These are phyloP conservation scores for Homolaphlyctis polyrhiza DNA, from an alignment of 371 early-diverging fungal species.

Conservation along the genomic window DNA sequence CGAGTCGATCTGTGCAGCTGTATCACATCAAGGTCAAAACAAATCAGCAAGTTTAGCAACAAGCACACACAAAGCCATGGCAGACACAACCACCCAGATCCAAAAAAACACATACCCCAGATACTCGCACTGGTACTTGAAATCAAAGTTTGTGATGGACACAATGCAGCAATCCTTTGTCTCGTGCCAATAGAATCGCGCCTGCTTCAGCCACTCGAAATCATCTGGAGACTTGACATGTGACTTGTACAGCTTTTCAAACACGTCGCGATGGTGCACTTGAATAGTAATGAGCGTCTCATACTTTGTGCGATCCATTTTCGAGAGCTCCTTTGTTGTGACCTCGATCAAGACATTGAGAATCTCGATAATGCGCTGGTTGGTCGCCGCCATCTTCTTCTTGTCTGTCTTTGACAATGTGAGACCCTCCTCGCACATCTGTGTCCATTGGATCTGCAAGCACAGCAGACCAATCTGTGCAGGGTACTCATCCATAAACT, in stretches of 20 bases:
- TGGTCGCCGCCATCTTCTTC: conserved; percentile 52
- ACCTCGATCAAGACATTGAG: conserved; percentile 53
- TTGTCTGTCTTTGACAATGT: conserved; percentile 50
- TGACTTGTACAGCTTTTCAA: conserved; percentile 53
- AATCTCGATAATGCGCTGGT: conserved; percentile 49
- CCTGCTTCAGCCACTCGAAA: conserved; percentile 63
- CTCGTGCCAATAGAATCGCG: conserved; percentile 61
- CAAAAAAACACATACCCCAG: too few relatives aligned
- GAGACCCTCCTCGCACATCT: conserved; percentile 53
- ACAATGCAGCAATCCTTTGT: conserved; percentile 61
- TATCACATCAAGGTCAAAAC: too few relatives aligned
- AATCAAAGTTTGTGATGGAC: conserved; percentile 63
- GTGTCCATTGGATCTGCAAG: conserved; percentile 55
- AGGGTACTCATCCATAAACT: conserved; percentile 60
- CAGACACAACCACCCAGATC: too few relatives aligned
- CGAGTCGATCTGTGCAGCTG: conserved; percentile 61
- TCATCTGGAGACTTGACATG: conserved; percentile 54
- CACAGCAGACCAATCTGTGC: conserved; percentile 59
- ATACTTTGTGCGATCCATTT: conserved; percentile 59
- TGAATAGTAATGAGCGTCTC: conserved; percentile 64
- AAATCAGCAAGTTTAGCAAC: too few relatives aligned
- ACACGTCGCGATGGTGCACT: conserved; percentile 62
- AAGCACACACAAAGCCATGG: too few relatives aligned
- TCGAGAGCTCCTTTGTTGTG: conserved; percentile 53
- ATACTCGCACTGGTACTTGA: conserved; percentile 60